phyloP scores from a whole-genome alignment of 805 yeast species.

The Lachancea kluyveri region DNA sequence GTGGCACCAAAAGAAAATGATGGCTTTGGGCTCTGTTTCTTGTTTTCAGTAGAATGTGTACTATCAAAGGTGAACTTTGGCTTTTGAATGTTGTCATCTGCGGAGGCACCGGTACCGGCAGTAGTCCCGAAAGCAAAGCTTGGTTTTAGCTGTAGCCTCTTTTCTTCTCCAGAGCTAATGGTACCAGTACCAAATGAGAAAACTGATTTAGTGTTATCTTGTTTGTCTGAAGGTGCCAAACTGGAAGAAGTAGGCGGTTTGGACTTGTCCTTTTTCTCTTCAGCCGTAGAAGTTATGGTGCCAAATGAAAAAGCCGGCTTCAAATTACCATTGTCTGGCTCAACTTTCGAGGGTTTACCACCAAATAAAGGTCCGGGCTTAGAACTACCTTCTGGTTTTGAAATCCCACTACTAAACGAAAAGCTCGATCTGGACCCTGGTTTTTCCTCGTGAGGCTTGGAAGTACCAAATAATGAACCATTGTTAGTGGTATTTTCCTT shows the following conservation, averaged over 20 bases:
- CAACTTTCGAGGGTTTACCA: not conserved
- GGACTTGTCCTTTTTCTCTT: too few species aligned
- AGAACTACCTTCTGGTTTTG: not conserved
- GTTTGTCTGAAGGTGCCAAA: too few species aligned
- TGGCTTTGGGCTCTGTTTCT: constrained; percentile 5
- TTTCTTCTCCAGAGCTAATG: not conserved
- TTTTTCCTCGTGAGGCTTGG: too few species aligned
- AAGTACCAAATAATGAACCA: constrained; percentile 1
- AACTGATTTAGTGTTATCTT: too few species aligned
- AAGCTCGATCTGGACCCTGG: too few species aligned
- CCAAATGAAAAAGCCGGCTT: constrained; percentile 9
- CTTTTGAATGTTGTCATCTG: too few species aligned
- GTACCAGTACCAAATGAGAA: constrained; percentile 1
- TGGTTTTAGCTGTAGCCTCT: constrained; percentile 1
- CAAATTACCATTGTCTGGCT: too few species aligned
- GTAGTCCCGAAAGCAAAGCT: constrained; percentile 1
- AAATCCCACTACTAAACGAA: constrained; percentile 1
- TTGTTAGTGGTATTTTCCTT: not conserved
- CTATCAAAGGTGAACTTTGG: too few species aligned
- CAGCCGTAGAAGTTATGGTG: not conserved
- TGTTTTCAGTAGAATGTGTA: too few species aligned
- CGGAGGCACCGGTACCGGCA: not conserved
- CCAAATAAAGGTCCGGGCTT: constrained; percentile 3
- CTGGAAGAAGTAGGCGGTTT: too few species aligned
- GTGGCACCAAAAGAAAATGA: constrained; percentile 5